phyloP scores from a whole-genome alignment of 148 eudicot genomes.

The Euryodendron excelsum region DNA sequence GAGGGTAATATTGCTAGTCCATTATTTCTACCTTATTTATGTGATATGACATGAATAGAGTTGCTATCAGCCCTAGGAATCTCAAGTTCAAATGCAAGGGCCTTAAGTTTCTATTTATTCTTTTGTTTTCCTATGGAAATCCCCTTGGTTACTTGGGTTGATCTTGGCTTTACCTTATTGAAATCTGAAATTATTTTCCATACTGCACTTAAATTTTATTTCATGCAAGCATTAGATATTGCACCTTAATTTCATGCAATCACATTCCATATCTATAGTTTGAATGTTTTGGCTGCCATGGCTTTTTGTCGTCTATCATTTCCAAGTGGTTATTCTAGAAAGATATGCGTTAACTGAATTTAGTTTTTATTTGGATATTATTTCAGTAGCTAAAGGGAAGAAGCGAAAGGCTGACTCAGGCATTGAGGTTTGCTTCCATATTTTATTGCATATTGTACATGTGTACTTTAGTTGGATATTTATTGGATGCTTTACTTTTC shows the following conservation, averaged over 20 bases:
- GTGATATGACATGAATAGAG: too few relatives aligned
- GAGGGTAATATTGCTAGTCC: too few relatives aligned
- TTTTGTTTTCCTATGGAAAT: neutral
- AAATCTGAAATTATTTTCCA: neutral
- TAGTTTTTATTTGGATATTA: slow-evolving; percentile 11
- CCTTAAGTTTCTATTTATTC: neutral
- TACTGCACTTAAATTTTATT: neutral
- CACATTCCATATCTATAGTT: neutral
- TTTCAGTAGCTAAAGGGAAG: slow-evolving; percentile 85
- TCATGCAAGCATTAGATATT: slow-evolving; percentile 1
- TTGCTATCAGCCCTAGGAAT: too few relatives aligned
- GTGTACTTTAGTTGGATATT: neutral
- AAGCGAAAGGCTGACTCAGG: slow-evolving; percentile 78
- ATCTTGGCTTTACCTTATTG: neutral
- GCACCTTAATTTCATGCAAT: neutral
- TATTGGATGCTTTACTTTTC: neutral
- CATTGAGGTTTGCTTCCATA: slow-evolving; percentile 60
- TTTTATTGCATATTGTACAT: slow-evolving; percentile 8
- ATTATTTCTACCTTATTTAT: too few relatives aligned
- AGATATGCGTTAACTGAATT: neutral
- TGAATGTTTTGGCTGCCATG: neutral
- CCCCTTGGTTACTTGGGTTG: neutral
- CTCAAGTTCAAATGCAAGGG: too few relatives aligned
- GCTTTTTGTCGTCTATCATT: neutral
- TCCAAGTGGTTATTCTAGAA: neutral